These are phyloP conservation scores for Tolypocladium pustulatum DNA, from an alignment of 2,329 filamentous ascomycete species.

Conservation along the genomic window DNA sequence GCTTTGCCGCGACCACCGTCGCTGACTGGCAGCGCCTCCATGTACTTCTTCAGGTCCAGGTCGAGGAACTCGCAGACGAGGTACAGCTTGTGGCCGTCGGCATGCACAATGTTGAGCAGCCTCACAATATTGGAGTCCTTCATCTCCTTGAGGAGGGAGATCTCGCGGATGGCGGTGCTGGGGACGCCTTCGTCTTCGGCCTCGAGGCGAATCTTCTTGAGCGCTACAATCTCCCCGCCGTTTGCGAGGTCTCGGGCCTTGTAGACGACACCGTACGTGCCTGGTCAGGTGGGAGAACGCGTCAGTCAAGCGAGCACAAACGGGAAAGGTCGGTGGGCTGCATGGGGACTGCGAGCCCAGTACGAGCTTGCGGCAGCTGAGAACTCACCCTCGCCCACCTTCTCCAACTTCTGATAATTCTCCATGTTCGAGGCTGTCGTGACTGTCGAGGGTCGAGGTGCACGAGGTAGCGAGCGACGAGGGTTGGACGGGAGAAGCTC, in stretches of 20 bases:
- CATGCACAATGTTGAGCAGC: slow-evolving; percentile 85
- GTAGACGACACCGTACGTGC: slow-evolving; percentile 92
- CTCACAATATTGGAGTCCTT: slow-evolving; percentile 82
- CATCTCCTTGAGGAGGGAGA: slow-evolving; percentile 91
- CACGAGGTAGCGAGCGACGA: neutral
- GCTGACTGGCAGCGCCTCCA: slow-evolving; percentile 77
- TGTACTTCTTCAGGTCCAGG: slow-evolving; percentile 89
- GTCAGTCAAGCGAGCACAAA: slow-evolving; percentile 1
- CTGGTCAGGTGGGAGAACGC: slow-evolving; percentile 30
- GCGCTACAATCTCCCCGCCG: slow-evolving; percentile 73
- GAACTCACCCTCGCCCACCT: slow-evolving; percentile 79
- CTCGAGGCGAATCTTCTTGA: slow-evolving; percentile 93
- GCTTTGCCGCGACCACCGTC: slow-evolving; percentile 80
- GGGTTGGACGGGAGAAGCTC: neutral
- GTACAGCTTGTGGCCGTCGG: slow-evolving; percentile 90
- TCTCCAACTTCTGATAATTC: slow-evolving; percentile 94
- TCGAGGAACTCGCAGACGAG: slow-evolving; percentile 89
- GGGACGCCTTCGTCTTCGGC: slow-evolving; percentile 92
- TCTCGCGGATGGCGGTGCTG: slow-evolving; percentile 87
- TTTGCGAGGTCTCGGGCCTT: slow-evolving; percentile 81
- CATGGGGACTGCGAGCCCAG: neutral
- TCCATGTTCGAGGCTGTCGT: slow-evolving; percentile 50
- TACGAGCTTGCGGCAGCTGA: neutral
- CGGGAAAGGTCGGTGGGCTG: neutral
- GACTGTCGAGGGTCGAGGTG: neutral